Conservation (phyloP, 2,329 filamentous ascomycete species). For the Aureobasidium sp. region DNA sequence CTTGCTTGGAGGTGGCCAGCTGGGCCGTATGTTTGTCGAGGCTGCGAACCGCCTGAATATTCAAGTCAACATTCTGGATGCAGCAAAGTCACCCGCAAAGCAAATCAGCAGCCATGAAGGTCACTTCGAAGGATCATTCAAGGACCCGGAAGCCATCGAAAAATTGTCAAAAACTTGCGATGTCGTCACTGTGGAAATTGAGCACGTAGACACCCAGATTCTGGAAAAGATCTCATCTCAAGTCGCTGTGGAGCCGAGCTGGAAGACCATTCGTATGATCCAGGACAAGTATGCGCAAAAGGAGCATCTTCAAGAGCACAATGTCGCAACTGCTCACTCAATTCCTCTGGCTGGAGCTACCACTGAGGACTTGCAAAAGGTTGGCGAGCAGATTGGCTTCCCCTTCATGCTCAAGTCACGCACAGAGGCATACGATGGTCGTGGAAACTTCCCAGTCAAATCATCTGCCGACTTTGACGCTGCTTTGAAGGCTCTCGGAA, state of each 20-base stretch:
- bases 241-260: conserved; percentile 67
- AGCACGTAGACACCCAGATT: conserved; percentile 86
- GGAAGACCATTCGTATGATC: conserved; percentile 78
- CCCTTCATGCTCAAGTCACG: conserved; percentile 90
- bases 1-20: conserved; percentile 44
- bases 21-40: conserved; percentile 91
- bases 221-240: conserved; percentile 71
- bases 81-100: conserved; percentile 69
- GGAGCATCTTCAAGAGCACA: conserved; percentile 61
- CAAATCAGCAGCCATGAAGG: conserved; percentile 69
- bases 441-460: conserved; percentile 62
- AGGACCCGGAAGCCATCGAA: conserved; percentile 69
- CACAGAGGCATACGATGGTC: conserved; percentile 88
- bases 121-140: conserved; percentile 83
- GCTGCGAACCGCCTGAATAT: conserved; percentile 74
- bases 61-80: conserved; percentile 71
- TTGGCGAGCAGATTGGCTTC: conserved; percentile 61
- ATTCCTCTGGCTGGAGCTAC: conserved; percentile 56
- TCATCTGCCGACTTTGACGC: conserved; percentile 52
- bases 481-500: conserved; percentile 63
- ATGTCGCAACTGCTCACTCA: conserved; percentile 67
- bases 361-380: conserved; percentile 54
- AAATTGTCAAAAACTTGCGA: conserved; percentile 71
- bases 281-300: conserved; percentile 95
- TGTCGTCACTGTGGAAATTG: conserved; percentile 86